A percentile compares a stretch with the other conserved stretches of the same genome.
phyloP scores from a whole-genome alignment of 2,329 filamentous ascomycete genomes.

The Aspergillus aculeatus region DNA sequence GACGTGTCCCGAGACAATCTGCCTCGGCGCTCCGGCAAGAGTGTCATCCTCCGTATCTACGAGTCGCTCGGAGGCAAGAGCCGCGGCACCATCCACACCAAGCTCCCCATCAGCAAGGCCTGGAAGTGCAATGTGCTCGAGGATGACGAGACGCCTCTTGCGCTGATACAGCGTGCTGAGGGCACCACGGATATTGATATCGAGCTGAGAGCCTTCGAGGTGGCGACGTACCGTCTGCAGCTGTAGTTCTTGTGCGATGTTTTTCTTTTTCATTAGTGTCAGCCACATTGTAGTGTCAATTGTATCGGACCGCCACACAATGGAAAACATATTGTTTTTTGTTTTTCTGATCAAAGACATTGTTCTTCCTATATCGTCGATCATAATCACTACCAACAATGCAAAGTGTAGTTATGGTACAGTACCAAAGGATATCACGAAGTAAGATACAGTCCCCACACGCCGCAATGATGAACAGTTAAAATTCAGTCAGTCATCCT shows the following conservation, averaged over 20 bases:
- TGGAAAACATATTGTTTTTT: not conserved
- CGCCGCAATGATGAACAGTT: not conserved
- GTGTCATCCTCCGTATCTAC: constrained; percentile 80
- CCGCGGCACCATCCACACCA: constrained; percentile 67
- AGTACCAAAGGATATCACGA: constrained; percentile 11
- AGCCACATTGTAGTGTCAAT: not conserved
- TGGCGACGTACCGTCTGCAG: constrained; percentile 73
- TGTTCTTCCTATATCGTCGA: not conserved
- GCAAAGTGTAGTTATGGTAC: not conserved
- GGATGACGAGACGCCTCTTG: constrained; percentile 72
- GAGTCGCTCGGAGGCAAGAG: constrained; percentile 82
- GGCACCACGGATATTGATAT: constrained; percentile 54
- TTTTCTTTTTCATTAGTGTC: not conserved
- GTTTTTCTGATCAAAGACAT: too few species aligned
- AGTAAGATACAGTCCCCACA: not conserved
- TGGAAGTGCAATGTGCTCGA: constrained; percentile 86
- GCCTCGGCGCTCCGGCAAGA: constrained; percentile 67
- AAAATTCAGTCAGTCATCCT: too few species aligned
- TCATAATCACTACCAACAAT: too few species aligned
- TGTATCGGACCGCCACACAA: not conserved
- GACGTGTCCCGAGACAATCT: constrained; percentile 62
- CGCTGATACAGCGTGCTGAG: constrained; percentile 43
- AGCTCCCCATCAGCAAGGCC: constrained; percentile 70
- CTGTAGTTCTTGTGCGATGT: constrained; percentile 34
- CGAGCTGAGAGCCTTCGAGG: constrained; percentile 75